Evolutionary conservation across 306 rosid species (phyloP).

Genomic region (Castanospermum australe): DNA sequence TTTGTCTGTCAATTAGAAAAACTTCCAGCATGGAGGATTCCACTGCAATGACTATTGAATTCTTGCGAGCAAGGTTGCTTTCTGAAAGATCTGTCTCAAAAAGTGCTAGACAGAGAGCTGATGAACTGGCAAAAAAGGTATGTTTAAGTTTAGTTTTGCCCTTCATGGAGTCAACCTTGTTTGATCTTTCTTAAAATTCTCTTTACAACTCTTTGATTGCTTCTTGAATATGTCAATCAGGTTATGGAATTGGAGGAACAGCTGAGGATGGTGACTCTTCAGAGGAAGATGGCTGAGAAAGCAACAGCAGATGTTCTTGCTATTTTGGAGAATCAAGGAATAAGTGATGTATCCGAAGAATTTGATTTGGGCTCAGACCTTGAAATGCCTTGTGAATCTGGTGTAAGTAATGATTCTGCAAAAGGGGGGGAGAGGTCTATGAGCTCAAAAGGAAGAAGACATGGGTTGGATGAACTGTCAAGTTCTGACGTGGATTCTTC

Average conservation of each 20-base stretch:
- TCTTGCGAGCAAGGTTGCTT: slow-evolving; percentile 83
- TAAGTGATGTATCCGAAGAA: slow-evolving; percentile 69
- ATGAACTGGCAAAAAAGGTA: slow-evolving; percentile 77
- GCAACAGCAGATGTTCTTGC: slow-evolving; percentile 89
- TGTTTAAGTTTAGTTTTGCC: slow-evolving; percentile 22
- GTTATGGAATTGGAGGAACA: slow-evolving; percentile 85
- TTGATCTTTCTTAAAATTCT: not conserved
- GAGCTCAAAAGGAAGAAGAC: slow-evolving; percentile 44
- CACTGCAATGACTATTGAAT: slow-evolving; percentile 74
- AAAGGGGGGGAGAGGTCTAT: slow-evolving; percentile 41
- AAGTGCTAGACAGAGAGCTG: slow-evolving; percentile 83
- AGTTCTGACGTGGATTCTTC: slow-evolving; percentile 69
- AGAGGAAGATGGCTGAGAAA: slow-evolving; percentile 92
- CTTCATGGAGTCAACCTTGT: slow-evolving; percentile 22
- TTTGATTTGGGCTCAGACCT: slow-evolving; percentile 70
- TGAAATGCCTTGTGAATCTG: slow-evolving; percentile 63
- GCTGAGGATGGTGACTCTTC: slow-evolving; percentile 66
- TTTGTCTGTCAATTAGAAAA: slow-evolving; percentile 34
- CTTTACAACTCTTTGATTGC: not conserved
- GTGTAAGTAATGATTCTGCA: slow-evolving; percentile 37
- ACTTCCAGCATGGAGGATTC: slow-evolving; percentile 65
- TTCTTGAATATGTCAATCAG: slow-evolving; percentile 36
- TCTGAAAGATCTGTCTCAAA: slow-evolving; percentile 87
- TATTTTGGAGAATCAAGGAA: slow-evolving; percentile 79
- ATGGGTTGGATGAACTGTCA: slow-evolving; percentile 51